Percentiles rank a stretch among this genome's conserved stretches.
Evolutionary conservation across 2,329 filamentous ascomycete genomes (phyloP).

Genomic region (Fusarium neocosmosporiellum): DNA sequence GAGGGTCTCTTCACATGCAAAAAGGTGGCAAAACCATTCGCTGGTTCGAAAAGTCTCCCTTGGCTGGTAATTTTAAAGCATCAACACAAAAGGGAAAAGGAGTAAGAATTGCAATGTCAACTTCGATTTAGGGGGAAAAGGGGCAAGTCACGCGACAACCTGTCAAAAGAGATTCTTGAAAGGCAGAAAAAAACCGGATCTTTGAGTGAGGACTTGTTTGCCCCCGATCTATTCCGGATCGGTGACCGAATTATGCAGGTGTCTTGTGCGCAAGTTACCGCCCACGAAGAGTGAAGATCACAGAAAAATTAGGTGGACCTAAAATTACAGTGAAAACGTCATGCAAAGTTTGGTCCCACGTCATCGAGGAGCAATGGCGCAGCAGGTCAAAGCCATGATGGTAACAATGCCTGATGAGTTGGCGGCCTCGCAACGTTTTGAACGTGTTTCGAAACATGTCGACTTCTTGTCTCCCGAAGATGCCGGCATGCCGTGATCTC

Average conservation of each 20-base stretch:
- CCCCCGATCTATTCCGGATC: slow-evolving; percentile 33
- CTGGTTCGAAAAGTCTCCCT: not conserved
- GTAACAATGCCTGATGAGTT: not conserved
- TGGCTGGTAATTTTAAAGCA: not conserved
- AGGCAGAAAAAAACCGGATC: not conserved
- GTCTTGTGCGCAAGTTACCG: slow-evolving; percentile 42
- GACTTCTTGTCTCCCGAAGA: slow-evolving; percentile 4
- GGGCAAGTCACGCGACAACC: slow-evolving; percentile 41
- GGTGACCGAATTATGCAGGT: slow-evolving; percentile 39
- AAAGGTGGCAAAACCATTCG: slow-evolving; percentile 17
- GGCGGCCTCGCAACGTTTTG: not conserved
- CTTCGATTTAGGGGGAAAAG: not conserved
- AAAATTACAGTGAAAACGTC: slow-evolving; percentile 19
- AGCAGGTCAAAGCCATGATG: not conserved
- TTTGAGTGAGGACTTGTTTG: not conserved
- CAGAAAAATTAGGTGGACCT: not conserved
- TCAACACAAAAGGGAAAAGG: not conserved
- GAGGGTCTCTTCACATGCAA: slow-evolving; percentile 34
- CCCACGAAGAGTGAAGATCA: slow-evolving; percentile 9
- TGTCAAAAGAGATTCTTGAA: not conserved
- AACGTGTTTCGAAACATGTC: not conserved
- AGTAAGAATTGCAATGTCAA: not conserved
- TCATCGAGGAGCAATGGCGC: slow-evolving; percentile 4
- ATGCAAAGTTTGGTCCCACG: not conserved
- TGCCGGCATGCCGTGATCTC: not conserved